Evolutionary conservation across 306 rosid genomes (phyloP).

Genomic region (Geum urbanum): DNA sequence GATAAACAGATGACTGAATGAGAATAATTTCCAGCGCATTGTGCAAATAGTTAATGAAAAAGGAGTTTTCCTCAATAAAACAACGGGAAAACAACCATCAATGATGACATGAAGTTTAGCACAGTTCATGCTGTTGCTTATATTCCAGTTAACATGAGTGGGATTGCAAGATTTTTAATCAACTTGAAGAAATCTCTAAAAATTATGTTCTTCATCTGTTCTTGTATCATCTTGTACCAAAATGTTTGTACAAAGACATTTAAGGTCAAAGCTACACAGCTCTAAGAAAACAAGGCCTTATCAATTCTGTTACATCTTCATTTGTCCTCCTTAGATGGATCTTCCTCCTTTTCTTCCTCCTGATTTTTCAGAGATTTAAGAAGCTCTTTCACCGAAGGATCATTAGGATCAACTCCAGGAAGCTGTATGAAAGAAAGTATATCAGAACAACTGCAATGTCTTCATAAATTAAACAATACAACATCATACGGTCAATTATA

Average conservation of each 20-base stretch:
- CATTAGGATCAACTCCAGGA: constrained; percentile 47
- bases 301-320: constrained; percentile 13
- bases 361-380: constrained; percentile 35
- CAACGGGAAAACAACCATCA: neutral
- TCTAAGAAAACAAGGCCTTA: no score
- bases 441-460: constrained; percentile 8
- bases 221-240: constrained; percentile 7
- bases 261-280: no score
- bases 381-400: constrained; percentile 40
- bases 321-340: constrained; percentile 29
- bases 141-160: neutral
- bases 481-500: neutral
- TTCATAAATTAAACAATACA: neutral
- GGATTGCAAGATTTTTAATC: constrained; percentile 5
- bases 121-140: constrained; percentile 15
- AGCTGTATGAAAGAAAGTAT: constrained; percentile 22
- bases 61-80: neutral
- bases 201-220: constrained; percentile 3
- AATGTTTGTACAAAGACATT: neutral
- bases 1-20: neutral
- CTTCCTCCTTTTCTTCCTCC: constrained; percentile 27
- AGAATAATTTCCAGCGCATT: neutral
- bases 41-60: neutral
- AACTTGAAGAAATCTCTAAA: neutral
- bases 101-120: neutral